Base-by-base conservation (phyloP, 345 rosid species). In the Kernera saxatilis region DNA sequence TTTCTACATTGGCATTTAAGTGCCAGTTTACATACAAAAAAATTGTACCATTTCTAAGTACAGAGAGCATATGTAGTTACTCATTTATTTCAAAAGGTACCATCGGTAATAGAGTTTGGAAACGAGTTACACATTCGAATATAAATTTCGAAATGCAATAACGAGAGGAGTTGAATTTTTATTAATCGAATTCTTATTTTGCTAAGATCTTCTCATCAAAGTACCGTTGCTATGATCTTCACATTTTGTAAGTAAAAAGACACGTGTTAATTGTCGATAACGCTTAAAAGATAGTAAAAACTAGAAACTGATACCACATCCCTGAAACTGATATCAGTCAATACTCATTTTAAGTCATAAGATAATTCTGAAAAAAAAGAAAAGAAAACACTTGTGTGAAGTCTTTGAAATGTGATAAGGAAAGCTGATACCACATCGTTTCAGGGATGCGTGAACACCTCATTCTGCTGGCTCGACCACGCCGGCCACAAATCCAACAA, bases 41-140 rank as follows among this genome's bases (percentile, higher is more conserved):
- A 5, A 5, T 18, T 62, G 67, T 62, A 30, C 27, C 27, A 33
- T 27, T 15, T 14, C n/a, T 25, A 41, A 26, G 25, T 25, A 26
- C 37, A 61, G 37, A 61, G 5, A 19, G 26, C 66, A 60, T 15
- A 40, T 9, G 43, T 55, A 18, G 26, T 55, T 55, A 22, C 19
- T 36, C 64, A 21, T 37, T 22, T 17, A 17, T 17, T 30, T 30
- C 1, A 9, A 36, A 30, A 17, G 41, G 26, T 43, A 44, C 18
- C 11, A 29, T 18, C 67, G 53, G 67, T 44, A 44, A 12, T 29
- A 62, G 53, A 29, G 1, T 11, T 27, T 43, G 67, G 27, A 11
- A 62, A 43, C 67, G 64, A 39, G 64, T 59, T 39, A 5, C 44
- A 36, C 64, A 59, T 59, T 59, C 49, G 4, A 56, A 11, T 56